Evolutionary conservation across 2,329 filamentous ascomycete genomes (phyloP).

Genomic region (Curvularia lunata): DNA sequence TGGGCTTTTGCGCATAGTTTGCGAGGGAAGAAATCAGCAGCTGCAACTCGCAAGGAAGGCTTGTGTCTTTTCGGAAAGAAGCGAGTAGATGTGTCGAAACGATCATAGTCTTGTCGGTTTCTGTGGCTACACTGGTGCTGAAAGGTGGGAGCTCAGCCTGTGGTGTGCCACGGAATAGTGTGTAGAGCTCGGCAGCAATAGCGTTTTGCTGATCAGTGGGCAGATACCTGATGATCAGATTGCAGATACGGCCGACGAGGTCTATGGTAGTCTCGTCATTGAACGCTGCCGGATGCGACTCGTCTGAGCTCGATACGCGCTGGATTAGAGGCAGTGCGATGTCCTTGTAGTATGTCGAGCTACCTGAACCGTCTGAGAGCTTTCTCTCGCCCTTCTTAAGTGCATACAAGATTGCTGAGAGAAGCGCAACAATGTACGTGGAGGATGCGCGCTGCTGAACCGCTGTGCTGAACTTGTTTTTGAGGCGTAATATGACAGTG

Average conservation of each 20-base stretch:
- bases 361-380: constrained; percentile 52
- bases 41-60: constrained; percentile 41
- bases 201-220: constrained; percentile 58
- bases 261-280: constrained; percentile 62
- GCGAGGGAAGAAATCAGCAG: constrained; percentile 48
- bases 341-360: constrained; percentile 54
- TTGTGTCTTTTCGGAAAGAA: constrained; percentile 51
- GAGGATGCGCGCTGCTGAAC: constrained; percentile 59
- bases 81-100: constrained; percentile 65
- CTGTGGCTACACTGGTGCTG: constrained; percentile 32
- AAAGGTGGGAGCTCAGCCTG: constrained; percentile 44
- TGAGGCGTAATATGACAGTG: constrained; percentile 66
- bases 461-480: constrained; percentile 67
- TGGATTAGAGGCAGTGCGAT: constrained; percentile 53
- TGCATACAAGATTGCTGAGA: constrained; percentile 67
- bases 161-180: constrained; percentile 54
- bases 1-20: constrained; percentile 41
- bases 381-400: constrained; percentile 63
- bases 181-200: constrained; percentile 62
- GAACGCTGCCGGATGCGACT: constrained; percentile 41
- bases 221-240: constrained; percentile 63
- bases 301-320: constrained; percentile 44
- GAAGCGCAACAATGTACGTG: constrained; percentile 64
- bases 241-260: constrained; percentile 65
- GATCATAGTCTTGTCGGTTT: constrained; percentile 58